Percentiles rank a stretch among this genome's conserved stretches.
phyloP scores from a whole-genome alignment of 805 yeast species.

The Priceomyces medius region DNA sequence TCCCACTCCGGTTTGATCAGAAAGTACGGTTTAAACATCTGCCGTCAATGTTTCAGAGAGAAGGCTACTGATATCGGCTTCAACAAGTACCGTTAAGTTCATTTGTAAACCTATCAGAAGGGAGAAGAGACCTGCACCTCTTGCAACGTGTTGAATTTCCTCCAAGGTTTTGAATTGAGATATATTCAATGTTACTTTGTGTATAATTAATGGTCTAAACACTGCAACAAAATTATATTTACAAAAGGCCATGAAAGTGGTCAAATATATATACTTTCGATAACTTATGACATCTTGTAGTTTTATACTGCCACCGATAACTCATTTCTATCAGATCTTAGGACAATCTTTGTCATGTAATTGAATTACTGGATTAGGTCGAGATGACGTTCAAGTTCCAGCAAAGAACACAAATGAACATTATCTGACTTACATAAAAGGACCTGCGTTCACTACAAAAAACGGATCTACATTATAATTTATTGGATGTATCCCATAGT shows the following conservation, averaged over 20 bases:
- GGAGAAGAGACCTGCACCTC: neutral
- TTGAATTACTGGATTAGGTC: too few relatives aligned
- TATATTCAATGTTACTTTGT: slow-evolving; percentile 10
- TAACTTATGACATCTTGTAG: neutral
- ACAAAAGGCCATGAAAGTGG: slow-evolving; percentile 2
- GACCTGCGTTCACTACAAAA: too few relatives aligned
- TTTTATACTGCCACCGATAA: too few relatives aligned
- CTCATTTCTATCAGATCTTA: too few relatives aligned
- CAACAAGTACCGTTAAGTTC: slow-evolving; percentile 91
- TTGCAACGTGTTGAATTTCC: slow-evolving; percentile 1
- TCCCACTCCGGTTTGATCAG: slow-evolving; percentile 99
- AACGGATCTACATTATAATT: too few relatives aligned
- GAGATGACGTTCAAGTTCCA: too few relatives aligned
- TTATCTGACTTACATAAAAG: too few relatives aligned
- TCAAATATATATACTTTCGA: neutral
- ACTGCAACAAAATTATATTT: slow-evolving; percentile 4
- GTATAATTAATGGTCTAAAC: slow-evolving; percentile 15
- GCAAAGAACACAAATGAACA: too few relatives aligned
- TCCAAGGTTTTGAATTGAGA: slow-evolving; percentile 7
- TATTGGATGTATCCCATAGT: slow-evolving; percentile 42
- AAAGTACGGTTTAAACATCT: slow-evolving; percentile 99
- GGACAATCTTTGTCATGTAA: too few relatives aligned
- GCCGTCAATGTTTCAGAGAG: slow-evolving; percentile 99
- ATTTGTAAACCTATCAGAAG: slow-evolving; percentile 5
- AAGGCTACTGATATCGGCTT: slow-evolving; percentile 98